These are phyloP conservation scores for Rhynchosporium graminicola DNA, from an alignment of 2,329 filamentous ascomycete species.

Conservation along the genomic window DNA sequence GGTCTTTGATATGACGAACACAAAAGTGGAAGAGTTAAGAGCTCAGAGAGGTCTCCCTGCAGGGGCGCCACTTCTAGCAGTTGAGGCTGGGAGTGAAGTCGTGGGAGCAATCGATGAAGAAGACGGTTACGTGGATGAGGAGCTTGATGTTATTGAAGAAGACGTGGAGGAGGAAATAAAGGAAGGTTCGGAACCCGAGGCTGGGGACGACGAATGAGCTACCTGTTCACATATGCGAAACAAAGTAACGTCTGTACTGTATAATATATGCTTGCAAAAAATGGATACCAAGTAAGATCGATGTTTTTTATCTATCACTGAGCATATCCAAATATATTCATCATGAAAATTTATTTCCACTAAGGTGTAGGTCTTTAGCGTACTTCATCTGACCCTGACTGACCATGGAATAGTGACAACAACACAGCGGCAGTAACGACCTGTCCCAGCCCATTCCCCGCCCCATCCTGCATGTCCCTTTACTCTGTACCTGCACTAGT, in stretches of 20 bases:
- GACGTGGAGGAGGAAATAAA: constrained; percentile 29
- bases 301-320: no score
- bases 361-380: neutral
- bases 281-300: constrained; percentile 7
- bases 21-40: constrained; percentile 39
- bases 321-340: no score
- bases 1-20: constrained; percentile 90
- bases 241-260: neutral
- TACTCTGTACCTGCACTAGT: neutral
- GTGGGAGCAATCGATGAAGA: constrained; percentile 24
- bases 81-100: constrained; percentile 17
- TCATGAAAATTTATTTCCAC: no score
- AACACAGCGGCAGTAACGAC: constrained; percentile 14
- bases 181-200: constrained; percentile 34
- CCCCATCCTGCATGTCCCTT: neutral
- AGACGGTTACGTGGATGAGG: constrained; percentile 26
- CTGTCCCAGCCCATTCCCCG: neutral
- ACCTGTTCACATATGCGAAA: neutral
- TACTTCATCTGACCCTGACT: neutral
- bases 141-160: constrained; percentile 32
- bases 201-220: constrained; percentile 17
- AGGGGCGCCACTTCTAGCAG: constrained; percentile 21
- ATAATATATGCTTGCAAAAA: neutral
- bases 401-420: constrained; percentile 4
- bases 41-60: constrained; percentile 36